A percentile compares a stretch with the other conserved stretches of the same genome.
These are phyloP conservation scores for Cytospora piceicola DNA, from an alignment of 2,329 filamentous ascomycete species.

Conservation along the genomic window DNA sequence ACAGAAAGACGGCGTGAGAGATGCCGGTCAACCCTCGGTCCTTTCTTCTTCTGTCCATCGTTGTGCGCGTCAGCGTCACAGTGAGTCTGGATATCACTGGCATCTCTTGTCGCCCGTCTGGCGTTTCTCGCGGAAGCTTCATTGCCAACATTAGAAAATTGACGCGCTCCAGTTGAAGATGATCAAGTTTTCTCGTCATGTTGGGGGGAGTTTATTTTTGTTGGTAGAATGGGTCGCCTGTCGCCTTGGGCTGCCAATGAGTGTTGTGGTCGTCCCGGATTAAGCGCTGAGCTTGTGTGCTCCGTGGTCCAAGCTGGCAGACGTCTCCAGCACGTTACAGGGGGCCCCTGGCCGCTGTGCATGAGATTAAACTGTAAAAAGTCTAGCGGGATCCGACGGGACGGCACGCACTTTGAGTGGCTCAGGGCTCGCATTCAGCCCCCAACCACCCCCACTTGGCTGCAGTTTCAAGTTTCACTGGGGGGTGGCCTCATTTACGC, in stretches of 20 bases:
- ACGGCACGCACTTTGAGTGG: conserved; percentile 18
- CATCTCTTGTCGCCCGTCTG: not conserved
- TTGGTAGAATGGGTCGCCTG: not conserved
- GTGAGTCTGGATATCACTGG: not conserved
- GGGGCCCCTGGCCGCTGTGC: not conserved
- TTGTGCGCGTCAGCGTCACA: conserved; percentile 17
- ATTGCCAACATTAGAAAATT: conserved; percentile 3
- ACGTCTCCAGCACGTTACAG: conserved; percentile 1
- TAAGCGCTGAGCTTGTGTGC: conserved; percentile 24
- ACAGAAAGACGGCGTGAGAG: not conserved
- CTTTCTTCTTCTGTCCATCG: conserved; percentile 1
- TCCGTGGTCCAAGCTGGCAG: not conserved
- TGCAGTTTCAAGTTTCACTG: conserved; percentile 9
- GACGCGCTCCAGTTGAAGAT: conserved; percentile 4
- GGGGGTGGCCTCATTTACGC: conserved; percentile 19
- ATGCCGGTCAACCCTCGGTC: not conserved
- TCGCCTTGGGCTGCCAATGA: conserved; percentile 16
- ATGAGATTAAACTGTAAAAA: not conserved
- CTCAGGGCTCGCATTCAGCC: conserved; percentile 12
- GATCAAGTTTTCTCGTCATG: not conserved
- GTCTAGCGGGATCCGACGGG: conserved; percentile 18
- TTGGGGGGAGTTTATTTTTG: not conserved
- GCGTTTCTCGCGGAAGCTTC: conserved; percentile 16
- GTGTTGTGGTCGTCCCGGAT: conserved; percentile 5
- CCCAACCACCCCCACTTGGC: conserved; percentile 3